A percentile compares a stretch with the other conserved stretches of the same genome.
These are phyloP conservation scores for Mortierella sp. DNA, from an alignment of 371 early-diverging fungal species.

Conservation along the genomic window DNA sequence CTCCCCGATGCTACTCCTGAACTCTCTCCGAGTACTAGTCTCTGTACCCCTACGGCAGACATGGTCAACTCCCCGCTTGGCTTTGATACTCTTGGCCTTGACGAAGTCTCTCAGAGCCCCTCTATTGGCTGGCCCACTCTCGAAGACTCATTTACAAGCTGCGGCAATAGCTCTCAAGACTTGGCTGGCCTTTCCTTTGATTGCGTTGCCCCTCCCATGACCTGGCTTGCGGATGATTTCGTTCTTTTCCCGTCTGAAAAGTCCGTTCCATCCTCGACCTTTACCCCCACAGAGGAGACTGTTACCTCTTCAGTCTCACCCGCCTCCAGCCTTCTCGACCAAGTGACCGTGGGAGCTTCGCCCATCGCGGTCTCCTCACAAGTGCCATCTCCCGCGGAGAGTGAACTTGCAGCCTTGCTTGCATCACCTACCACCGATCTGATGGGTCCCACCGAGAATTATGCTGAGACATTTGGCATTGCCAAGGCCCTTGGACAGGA, in stretches of 20 bases:
- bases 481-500: conserved; percentile 34
- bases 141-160: conserved; percentile 13
- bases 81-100: conserved; percentile 28
- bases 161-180: no score
- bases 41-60: conserved; percentile 30
- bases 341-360: no score
- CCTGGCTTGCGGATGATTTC: conserved; percentile 31
- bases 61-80: conserved; percentile 27
- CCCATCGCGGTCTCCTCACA: not conserved
- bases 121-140: conserved; percentile 15
- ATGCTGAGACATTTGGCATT: not conserved
- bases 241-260: conserved; percentile 32
- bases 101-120: conserved; percentile 30
- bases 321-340: no score
- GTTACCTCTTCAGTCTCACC: no score
- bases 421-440: no score
- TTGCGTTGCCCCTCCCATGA: no score
- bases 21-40: conserved; percentile 39
- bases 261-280: no score
- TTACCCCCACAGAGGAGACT: no score
- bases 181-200: no score
- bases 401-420: no score
- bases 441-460: no score
- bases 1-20: conserved; percentile 33
- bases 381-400: no score